phyloP scores from a whole-genome alignment of 2,329 filamentous ascomycete genomes.

The Epichloe gansuensis region DNA sequence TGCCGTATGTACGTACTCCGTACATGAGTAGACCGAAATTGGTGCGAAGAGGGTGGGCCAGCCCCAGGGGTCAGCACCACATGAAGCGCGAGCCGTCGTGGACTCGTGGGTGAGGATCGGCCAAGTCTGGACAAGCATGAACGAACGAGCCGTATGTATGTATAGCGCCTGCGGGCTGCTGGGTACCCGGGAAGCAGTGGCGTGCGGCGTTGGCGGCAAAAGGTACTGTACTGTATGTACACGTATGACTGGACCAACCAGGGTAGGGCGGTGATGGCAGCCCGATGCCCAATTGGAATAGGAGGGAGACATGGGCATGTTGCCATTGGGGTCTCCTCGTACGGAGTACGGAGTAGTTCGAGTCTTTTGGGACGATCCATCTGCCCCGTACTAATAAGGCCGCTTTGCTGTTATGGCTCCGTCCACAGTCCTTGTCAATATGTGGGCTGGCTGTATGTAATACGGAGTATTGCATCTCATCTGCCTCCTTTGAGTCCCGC shows the following conservation, averaged over 20 bases:
- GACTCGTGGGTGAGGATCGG: background rate
- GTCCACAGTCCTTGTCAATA: background rate
- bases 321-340: background rate
- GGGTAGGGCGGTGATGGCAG: background rate
- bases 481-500: background rate
- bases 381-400: background rate
- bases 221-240: background rate
- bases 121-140: conserved; percentile 2
- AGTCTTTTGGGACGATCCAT: background rate
- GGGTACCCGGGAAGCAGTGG: conserved; percentile 5
- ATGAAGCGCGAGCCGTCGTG: background rate
- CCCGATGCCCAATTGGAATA: conserved; percentile 2
- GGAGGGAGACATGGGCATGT: background rate
- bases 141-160: background rate
- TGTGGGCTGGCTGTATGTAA: background rate
- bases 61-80: background rate
- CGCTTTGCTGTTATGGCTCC: background rate
- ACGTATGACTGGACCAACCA: background rate
- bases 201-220: conserved; percentile 1
- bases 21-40: background rate
- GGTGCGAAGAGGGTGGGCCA: background rate
- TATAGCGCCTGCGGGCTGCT: conserved; percentile 2
- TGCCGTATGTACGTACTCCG: background rate
- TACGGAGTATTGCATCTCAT: background rate
- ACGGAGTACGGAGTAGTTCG: no score